These are phyloP conservation scores for Endothia cerciana DNA, from an alignment of 2,329 filamentous ascomycete genomes.

Conservation along the genomic window DNA sequence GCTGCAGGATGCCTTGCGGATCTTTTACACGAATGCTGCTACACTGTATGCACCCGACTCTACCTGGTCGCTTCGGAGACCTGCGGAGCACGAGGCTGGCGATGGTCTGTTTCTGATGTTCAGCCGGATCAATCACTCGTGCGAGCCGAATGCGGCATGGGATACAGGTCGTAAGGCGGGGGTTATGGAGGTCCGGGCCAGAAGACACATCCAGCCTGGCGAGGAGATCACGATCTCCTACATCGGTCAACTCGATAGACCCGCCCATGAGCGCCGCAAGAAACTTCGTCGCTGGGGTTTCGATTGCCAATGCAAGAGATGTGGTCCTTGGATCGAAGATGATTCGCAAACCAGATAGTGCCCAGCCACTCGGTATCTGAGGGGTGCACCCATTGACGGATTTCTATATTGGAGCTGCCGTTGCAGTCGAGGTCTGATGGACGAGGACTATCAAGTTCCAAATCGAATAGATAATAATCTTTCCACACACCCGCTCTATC, in stretches of 20 bases:
- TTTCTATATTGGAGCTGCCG: too few relatives aligned
- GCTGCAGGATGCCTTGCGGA: constrained; percentile 10
- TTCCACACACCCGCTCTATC: too few relatives aligned
- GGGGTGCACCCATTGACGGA: neutral
- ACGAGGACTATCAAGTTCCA: too few relatives aligned
- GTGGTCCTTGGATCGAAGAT: neutral
- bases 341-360: neutral
- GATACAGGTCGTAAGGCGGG: constrained; percentile 1
- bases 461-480: too few relatives aligned
- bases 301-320: constrained; percentile 7
- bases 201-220: neutral
- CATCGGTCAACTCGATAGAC: constrained; percentile 4
- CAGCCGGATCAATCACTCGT: constrained; percentile 19
- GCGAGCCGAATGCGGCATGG: constrained; percentile 16
- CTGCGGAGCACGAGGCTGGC: constrained; percentile 3
- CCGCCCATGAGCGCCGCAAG: neutral
- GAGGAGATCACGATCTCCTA: constrained; percentile 17
- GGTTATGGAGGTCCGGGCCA: constrained; percentile 12
- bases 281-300: constrained; percentile 11
- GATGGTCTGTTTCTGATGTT: constrained; percentile 16
- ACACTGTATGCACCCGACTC: constrained; percentile 9
- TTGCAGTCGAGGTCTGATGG: too few relatives aligned
- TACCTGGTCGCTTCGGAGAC: constrained; percentile 7
- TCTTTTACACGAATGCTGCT: constrained; percentile 17
- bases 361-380: neutral